Percentiles rank a stretch among this genome's conserved stretches.
These are phyloP conservation scores for Linanthus parryae DNA, from an alignment of 148 eudicot species.

Conservation along the genomic window DNA sequence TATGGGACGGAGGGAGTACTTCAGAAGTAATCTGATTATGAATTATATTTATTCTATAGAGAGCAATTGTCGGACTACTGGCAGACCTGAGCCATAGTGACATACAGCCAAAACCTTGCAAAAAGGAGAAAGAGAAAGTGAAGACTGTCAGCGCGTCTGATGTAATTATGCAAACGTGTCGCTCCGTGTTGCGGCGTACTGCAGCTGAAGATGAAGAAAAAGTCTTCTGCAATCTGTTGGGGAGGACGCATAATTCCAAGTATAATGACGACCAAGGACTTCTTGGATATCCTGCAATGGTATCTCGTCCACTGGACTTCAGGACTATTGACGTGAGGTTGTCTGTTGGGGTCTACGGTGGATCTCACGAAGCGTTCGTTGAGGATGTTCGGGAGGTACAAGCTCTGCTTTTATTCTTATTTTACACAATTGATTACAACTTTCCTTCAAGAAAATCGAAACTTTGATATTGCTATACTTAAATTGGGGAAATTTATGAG, in stretches of 20 bases:
- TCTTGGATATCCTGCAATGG: constrained; percentile 50
- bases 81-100: constrained; percentile 20
- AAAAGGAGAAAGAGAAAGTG: constrained; percentile 31
- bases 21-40: no score
- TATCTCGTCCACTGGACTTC: constrained; percentile 48
- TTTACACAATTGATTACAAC: no score
- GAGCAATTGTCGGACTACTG: constrained; percentile 46
- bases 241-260: constrained; percentile 27
- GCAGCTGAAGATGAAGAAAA: constrained; percentile 35
- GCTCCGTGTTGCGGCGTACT: constrained; percentile 31
- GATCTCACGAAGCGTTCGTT: constrained; percentile 45
- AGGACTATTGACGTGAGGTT: constrained; percentile 42
- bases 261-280: constrained; percentile 43
- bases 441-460: no score
- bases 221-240: constrained; percentile 45
- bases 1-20: no score
- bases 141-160: constrained; percentile 27
- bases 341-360: constrained; percentile 39
- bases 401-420: no score
- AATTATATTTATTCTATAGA: no score
- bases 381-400: constrained; percentile 47
- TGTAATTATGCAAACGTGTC: constrained; percentile 36
- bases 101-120: constrained; percentile 25
- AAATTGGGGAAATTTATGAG: no score
- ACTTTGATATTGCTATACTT: no score